Conservation (phyloP, 164 flowering plant species). For the Vitis cinerea region DNA sequence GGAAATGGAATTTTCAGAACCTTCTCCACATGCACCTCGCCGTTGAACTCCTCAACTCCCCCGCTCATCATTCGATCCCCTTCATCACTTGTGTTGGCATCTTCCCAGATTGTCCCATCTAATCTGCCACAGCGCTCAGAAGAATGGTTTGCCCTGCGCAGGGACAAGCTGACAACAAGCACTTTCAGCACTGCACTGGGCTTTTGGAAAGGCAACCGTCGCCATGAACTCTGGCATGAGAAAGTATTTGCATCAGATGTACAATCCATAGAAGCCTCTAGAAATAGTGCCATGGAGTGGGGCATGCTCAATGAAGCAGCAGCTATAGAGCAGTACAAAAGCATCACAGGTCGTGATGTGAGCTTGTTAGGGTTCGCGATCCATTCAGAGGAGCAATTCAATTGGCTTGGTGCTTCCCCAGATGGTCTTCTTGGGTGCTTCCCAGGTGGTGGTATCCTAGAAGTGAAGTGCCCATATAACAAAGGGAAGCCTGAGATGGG, state of each 20-base stretch:
- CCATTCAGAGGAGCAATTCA: conserved; percentile 54
- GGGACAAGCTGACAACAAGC: conserved; percentile 87
- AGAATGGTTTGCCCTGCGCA: conserved; percentile 93
- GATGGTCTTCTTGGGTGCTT: conserved; percentile 79
- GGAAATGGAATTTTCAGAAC: conserved; percentile 10
- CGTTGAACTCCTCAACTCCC: conserved; percentile 14
- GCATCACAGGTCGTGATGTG: conserved; percentile 87
- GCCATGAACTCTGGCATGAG: conserved; percentile 88
- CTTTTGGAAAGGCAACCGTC: conserved; percentile 86
- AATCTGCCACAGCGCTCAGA: conserved; percentile 76
- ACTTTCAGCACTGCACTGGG: conserved; percentile 94
- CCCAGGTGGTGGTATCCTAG: conserved; percentile 80
- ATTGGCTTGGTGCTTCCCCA: conserved; percentile 97
- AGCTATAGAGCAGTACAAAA: conserved; percentile 75
- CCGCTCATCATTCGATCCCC: conserved; percentile 25
- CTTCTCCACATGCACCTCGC: conserved; percentile 33
- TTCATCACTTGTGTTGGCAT: conserved; percentile 33
- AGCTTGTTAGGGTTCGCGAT: conserved; percentile 69
- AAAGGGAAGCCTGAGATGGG: conserved; percentile 89
- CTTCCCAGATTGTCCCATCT: conserved; percentile 29
- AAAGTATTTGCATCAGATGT: conserved; percentile 60
- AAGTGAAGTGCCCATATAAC: conserved; percentile 95
- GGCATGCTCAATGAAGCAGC: conserved; percentile 75
- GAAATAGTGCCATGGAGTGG: conserved; percentile 80
- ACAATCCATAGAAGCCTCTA: conserved; percentile 28